Percentiles rank a stretch among this genome's conserved stretches.
Evolutionary conservation across 2,329 filamentous ascomycete species (phyloP).

Genomic region (Cercospora sesami): DNA sequence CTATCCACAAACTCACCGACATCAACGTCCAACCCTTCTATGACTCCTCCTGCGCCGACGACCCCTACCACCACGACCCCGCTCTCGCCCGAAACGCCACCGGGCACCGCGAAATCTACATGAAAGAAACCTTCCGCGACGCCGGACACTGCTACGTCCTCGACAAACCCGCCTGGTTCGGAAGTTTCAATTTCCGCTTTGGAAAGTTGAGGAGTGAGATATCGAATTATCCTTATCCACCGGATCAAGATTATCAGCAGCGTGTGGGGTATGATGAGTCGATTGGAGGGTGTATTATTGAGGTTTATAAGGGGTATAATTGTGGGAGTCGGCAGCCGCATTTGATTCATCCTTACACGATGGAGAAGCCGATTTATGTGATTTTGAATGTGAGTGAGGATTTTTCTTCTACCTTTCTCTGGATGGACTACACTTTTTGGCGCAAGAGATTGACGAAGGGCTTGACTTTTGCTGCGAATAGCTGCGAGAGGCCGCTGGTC

Average conservation of each 20-base stretch:
- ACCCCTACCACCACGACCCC: neutral
- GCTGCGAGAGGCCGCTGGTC: neutral
- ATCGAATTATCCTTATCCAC: neutral
- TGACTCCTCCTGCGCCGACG: neutral
- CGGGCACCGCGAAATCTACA: neutral
- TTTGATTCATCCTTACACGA: neutral
- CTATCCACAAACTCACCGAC: neutral
- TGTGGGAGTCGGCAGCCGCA: neutral
- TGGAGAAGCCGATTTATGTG: conserved; percentile 6
- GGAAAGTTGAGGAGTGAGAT: neutral
- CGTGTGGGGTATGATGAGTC: neutral
- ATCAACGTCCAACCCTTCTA: neutral
- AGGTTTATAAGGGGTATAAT: neutral
- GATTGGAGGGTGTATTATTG: neutral
- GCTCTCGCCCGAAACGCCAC: neutral
- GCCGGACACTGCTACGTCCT: neutral
- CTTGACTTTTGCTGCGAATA: neutral
- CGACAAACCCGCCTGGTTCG: neutral
- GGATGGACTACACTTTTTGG: no score
- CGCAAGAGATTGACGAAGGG: no score
- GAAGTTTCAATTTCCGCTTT: neutral
- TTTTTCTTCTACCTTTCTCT: no score
- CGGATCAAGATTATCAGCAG: no score
- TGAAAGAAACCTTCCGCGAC: neutral
- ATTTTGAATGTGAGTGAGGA: conserved; percentile 5